Base-by-base conservation (phyloP, 306 rosid species). In the Erythrophleum fordii region DNA sequence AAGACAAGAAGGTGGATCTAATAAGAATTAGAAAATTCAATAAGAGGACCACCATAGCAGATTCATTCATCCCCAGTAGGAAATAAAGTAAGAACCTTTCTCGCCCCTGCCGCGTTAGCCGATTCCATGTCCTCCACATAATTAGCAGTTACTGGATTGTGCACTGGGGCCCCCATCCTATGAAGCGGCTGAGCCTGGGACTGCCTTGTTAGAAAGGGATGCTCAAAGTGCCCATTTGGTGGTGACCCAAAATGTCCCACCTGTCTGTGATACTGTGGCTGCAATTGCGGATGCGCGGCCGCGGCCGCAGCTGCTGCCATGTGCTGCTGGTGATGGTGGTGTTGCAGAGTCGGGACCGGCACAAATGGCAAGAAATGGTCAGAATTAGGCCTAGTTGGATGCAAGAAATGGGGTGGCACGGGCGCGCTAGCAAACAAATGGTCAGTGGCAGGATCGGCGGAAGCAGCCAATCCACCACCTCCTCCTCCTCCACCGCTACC, bases 391-490 rank as follows among this genome's bases (percentile, higher is more conserved):
- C 97, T 75, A 0, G 88, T 93, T 0, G 94, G 84, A 35, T 95
- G 99, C 55, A 93, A 58, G 84, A 95, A 93, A 80, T 95, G 99
- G 2, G 98, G 82, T 11, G 99, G 99, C 25, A 93, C 98, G 0
- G 98, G 98, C 0, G 94, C 88, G 89, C 97, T 95, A 22, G 99
- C 99, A 23, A 93, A 95, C 5, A 93, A 75, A 80, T 91, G 97
- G 66, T 95, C 99, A 0, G 99, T 91, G 39, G 98, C 97, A 5
- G 98, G 87, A 75, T 94, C 97, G 0, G 77, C 75, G 0, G 86
- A 69, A 5, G 72, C 81, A 18, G 22, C 80, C 81, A 68, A 69
- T 3, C 81, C 94, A 1, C 72, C n/a, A n/a, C n/a, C n/a, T n/a
- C n/a, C 90, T 0, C 73, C 88, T 2, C 81, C 91, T 0, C 77